Conservation (phyloP, 2,329 filamentous ascomycete species). For the Colletotrichum sp. region DNA sequence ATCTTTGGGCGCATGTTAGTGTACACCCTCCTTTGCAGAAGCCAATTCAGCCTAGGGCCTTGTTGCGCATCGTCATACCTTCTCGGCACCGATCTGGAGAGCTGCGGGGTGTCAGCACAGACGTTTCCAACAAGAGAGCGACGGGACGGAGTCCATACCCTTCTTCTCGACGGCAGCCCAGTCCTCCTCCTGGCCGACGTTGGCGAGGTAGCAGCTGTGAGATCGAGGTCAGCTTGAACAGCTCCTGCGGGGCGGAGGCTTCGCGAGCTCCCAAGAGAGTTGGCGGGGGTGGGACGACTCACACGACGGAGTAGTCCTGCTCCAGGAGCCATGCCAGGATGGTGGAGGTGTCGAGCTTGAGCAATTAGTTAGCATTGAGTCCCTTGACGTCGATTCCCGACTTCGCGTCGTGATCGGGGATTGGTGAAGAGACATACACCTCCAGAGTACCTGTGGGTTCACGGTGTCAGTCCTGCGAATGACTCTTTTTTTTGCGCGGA, state of each 20-base stretch:
- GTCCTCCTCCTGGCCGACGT: conserved; percentile 76
- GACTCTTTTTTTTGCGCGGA: background rate
- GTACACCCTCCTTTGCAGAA: background rate
- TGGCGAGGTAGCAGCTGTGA: conserved; percentile 53
- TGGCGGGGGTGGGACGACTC: background rate
- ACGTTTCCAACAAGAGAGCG: background rate
- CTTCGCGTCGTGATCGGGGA: background rate
- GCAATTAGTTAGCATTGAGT: background rate
- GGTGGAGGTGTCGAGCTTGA: conserved; percentile 19
- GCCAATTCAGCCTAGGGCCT: background rate
- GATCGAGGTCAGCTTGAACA: background rate
- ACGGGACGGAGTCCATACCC: conserved; percentile 41
- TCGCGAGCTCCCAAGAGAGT: background rate
- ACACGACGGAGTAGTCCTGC: conserved; percentile 14
- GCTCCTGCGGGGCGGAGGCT: background rate
- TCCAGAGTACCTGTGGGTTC: background rate
- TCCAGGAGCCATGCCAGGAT: conserved; percentile 20
- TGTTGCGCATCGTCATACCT: background rate
- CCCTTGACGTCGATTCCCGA: background rate
- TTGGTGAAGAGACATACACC: background rate
- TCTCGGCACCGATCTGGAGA: conserved; percentile 21
- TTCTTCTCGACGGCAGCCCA: conserved; percentile 73
- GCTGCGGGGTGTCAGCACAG: background rate
- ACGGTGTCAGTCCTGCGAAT: background rate
- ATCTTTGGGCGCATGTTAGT: conserved; percentile 34